phyloP scores from a whole-genome alignment of 164 flowering plant genomes.

The Hamamelis virginiana region DNA sequence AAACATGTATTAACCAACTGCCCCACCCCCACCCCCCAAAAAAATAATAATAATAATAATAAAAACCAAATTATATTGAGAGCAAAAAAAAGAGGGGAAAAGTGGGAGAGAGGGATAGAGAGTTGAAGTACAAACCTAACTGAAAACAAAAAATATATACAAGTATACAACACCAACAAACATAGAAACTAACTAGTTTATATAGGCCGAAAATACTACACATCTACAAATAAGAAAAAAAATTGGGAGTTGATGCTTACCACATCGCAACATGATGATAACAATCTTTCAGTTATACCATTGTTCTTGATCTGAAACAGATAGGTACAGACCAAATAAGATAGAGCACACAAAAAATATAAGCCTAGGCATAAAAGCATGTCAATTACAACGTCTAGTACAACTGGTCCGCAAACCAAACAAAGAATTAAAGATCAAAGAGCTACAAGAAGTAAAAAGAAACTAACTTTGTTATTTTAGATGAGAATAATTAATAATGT shows the following conservation, averaged over 20 bases:
- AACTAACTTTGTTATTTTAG: neutral
- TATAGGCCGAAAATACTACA: neutral
- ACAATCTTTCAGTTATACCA: slow-evolving; percentile 37
- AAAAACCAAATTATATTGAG: too few species aligned
- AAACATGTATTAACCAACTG: too few species aligned
- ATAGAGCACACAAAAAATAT: neutral
- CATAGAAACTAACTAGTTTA: too few species aligned
- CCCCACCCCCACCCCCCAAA: too few species aligned
- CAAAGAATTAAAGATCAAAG: too few species aligned
- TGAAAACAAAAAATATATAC: too few species aligned
- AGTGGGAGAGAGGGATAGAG: too few species aligned
- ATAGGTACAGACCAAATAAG: slow-evolving; percentile 18
- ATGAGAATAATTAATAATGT: neutral
- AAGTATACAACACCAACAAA: too few species aligned
- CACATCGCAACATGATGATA: slow-evolving; percentile 60
- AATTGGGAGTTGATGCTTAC: slow-evolving; percentile 24
- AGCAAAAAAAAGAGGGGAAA: too few species aligned
- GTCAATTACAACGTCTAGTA: neutral
- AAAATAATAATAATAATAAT: too few species aligned
- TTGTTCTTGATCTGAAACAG: slow-evolving; percentile 33
- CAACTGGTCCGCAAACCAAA: neutral
- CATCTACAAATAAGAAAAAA: neutral
- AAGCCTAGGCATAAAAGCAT: neutral
- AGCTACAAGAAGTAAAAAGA: neutral
- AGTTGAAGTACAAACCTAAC: too few species aligned